Percentiles rank a stretch among this genome's conserved stretches.
Evolutionary conservation across 164 flowering plant species (phyloP).

Genomic region (Chloranthus sessilifolius): DNA sequence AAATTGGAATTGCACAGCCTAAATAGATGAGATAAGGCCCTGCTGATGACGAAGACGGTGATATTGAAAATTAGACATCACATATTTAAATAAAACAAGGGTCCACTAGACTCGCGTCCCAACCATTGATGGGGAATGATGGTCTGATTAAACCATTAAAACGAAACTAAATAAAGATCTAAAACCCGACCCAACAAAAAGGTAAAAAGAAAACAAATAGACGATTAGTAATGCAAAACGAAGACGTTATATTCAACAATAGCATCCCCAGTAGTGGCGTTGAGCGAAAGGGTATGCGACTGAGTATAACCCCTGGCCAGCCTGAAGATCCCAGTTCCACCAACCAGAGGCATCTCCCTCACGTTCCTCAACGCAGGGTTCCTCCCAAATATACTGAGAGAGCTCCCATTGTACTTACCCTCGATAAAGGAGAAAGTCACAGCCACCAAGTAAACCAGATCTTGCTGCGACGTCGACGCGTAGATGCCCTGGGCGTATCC

Average conservation of each 20-base stretch:
- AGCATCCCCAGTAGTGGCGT: neutral
- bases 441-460: neutral
- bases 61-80: too few relatives aligned
- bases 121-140: too few relatives aligned
- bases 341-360: neutral
- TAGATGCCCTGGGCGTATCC: constrained; percentile 1
- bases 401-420: constrained; percentile 4
- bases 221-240: neutral
- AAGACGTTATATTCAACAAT: neutral
- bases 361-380: neutral
- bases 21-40: too few relatives aligned
- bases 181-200: too few relatives aligned
- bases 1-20: too few relatives aligned
- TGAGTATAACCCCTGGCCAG: neutral
- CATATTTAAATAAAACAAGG: too few relatives aligned
- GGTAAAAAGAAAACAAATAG: too few relatives aligned
- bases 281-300: neutral
- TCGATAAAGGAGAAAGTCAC: neutral
- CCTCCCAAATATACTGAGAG: constrained; percentile 1
- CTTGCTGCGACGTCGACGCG: neutral
- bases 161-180: too few relatives aligned
- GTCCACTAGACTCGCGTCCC: too few relatives aligned
- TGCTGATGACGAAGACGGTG: too few relatives aligned
- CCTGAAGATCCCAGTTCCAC: constrained; percentile 1
- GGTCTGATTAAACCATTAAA: too few relatives aligned